Conservation (phyloP, 768 basidiomycete species). For the Macrocybe gigantea region DNA sequence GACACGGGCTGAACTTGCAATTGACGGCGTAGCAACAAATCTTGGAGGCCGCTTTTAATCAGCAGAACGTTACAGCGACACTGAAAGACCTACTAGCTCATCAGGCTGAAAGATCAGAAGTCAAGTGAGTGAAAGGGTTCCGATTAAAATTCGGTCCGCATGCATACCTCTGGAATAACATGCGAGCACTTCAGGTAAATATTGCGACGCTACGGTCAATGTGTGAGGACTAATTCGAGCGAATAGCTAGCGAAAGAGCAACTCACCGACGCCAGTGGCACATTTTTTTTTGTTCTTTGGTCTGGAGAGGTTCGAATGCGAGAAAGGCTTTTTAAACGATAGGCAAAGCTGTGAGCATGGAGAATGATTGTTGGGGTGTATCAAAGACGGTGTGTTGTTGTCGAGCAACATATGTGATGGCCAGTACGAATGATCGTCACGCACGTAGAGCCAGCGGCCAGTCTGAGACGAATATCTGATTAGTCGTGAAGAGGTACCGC, state of each 20-base stretch:
- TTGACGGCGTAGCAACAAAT: conserved; percentile 35
- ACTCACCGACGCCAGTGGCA: conserved; percentile 53
- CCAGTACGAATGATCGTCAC: too few species aligned
- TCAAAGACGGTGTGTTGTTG: too few species aligned
- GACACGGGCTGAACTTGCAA: conserved; percentile 50
- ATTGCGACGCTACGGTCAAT: conserved; percentile 32
- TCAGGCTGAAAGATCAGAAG: conserved; percentile 18
- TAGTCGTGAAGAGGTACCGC: too few species aligned
- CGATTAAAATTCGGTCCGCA: background rate
- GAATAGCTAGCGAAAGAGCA: background rate
- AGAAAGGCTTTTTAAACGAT: too few species aligned
- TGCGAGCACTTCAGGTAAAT: conserved; percentile 46
- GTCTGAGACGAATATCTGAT: too few species aligned
- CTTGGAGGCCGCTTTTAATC: conserved; percentile 20
- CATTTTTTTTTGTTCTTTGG: conserved; percentile 24
- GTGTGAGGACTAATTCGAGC: background rate
- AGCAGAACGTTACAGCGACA: conserved; percentile 11
- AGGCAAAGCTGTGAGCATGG: too few species aligned
- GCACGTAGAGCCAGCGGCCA: too few species aligned
- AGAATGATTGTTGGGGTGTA: too few species aligned
- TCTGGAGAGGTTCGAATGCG: too few species aligned
- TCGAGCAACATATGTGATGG: too few species aligned
- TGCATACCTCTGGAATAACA: conserved; percentile 33
- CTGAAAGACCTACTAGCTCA: conserved; percentile 15
- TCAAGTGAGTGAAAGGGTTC: background rate